A percentile compares a stretch with the other conserved stretches of the same genome.
These are phyloP conservation scores for Ilyonectria robusta DNA, from an alignment of 2,329 filamentous ascomycete species.

Conservation along the genomic window DNA sequence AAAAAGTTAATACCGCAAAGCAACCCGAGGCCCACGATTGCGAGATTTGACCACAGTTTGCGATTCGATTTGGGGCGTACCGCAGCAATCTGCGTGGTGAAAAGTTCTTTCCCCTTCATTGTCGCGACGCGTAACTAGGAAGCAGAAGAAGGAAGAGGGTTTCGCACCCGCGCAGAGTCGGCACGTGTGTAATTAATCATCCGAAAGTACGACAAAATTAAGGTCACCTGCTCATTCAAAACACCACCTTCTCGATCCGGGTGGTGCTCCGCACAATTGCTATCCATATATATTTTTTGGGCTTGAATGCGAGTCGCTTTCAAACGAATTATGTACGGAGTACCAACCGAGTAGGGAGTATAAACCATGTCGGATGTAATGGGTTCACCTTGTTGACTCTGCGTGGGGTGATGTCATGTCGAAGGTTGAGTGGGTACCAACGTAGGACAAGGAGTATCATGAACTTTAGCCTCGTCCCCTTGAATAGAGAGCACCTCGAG, in stretches of 20 bases:
- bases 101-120: slow-evolving; percentile 6
- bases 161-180: too few species aligned
- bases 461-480: background rate
- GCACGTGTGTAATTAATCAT: too few species aligned
- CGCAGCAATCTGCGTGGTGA: background rate
- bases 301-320: too few species aligned
- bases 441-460: background rate
- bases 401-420: background rate
- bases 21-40: background rate
- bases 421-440: background rate
- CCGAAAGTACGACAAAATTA: too few species aligned
- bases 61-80: background rate
- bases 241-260: too few species aligned
- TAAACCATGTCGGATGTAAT: background rate
- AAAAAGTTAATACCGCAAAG: background rate
- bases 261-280: too few species aligned
- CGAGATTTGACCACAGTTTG: background rate
- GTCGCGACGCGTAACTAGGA: too few species aligned
- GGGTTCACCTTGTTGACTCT: background rate
- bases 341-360: background rate
- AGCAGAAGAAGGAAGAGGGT: too few species aligned
- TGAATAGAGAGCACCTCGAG: background rate
- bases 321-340: too few species aligned
- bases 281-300: too few species aligned
- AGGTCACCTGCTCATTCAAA: too few species aligned